Conservation (phyloP, 2,329 filamentous ascomycete genomes). For the Raffaelea albimanens region DNA sequence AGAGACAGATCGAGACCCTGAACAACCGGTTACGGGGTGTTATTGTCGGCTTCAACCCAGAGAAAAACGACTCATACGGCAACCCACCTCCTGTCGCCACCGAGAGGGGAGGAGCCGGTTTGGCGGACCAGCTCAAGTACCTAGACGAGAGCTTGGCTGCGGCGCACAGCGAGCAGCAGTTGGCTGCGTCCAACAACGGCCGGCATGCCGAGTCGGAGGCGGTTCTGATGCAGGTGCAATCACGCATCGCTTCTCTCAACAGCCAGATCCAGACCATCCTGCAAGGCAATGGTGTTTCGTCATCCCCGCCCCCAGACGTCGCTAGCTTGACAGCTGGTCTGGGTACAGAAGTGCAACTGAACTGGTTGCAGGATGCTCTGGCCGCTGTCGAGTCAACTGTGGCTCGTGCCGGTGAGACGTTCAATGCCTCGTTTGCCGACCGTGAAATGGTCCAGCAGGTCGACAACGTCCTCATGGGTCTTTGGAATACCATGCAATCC, state of each 20-base stretch:
- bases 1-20: constrained; percentile 56
- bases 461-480: constrained; percentile 40
- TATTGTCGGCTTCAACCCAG: constrained; percentile 54
- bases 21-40: constrained; percentile 59
- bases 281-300: constrained; percentile 27
- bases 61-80: constrained; percentile 35
- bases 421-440: constrained; percentile 19
- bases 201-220: constrained; percentile 17
- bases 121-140: constrained; percentile 57
- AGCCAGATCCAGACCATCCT: constrained; percentile 53
- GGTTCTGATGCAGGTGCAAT: constrained; percentile 32
- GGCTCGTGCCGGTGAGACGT: constrained; percentile 23
- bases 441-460: constrained; percentile 43
- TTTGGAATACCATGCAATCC: constrained; percentile 50
- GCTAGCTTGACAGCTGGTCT: constrained; percentile 43
- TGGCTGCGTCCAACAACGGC: constrained; percentile 6
- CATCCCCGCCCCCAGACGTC: constrained; percentile 49
- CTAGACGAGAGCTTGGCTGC: constrained; percentile 56
- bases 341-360: constrained; percentile 56
- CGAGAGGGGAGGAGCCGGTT: constrained; percentile 28
- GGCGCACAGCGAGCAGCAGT: constrained; percentile 48
- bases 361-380: constrained; percentile 57
- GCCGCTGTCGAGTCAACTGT: constrained; percentile 36
- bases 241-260: constrained; percentile 54
- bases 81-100: constrained; percentile 29